phyloP scores from a whole-genome alignment of 768 basidiomycete genomes.

The Mycena galericulata region DNA sequence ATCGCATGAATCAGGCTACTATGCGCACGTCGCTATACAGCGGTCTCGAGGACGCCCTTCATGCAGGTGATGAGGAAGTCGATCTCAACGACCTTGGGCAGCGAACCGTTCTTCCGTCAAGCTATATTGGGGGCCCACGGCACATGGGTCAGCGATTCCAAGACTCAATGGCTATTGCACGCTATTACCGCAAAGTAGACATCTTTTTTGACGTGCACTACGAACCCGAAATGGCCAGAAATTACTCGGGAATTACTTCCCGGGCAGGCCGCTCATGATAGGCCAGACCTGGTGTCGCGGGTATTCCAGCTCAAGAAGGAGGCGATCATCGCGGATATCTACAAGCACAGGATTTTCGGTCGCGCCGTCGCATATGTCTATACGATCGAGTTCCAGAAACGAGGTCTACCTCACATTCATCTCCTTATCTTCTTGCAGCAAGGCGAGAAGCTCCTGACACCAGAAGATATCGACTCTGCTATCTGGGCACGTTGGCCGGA shows the following conservation, averaged over 20 bases:
- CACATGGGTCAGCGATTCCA: slow-evolving; percentile 51
- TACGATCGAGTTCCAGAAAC: slow-evolving; percentile 2
- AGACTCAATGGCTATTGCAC: slow-evolving; percentile 57
- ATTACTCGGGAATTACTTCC: neutral
- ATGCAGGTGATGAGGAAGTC: no score
- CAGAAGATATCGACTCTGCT: neutral
- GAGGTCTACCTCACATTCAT: neutral
- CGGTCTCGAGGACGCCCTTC: no score
- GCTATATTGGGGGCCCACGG: slow-evolving; percentile 39
- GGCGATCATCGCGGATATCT: neutral
- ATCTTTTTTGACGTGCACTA: neutral
- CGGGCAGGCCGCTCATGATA: neutral
- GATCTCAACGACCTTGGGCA: no score
- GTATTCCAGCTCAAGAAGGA: slow-evolving; percentile 4
- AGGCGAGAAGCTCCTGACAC: neutral
- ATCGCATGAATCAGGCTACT: slow-evolving; percentile 42
- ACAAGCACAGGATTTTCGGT: neutral
- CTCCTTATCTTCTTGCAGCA: neutral
- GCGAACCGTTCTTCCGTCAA: no score
- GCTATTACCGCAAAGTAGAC: slow-evolving; percentile 6
- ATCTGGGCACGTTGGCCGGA: neutral
- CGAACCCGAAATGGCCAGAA: neutral
- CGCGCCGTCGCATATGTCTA: neutral
- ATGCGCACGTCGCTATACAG: slow-evolving; percentile 48
- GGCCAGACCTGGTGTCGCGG: neutral